phyloP scores from a whole-genome alignment of 805 yeast species.

The Alloascoidea hylecoeti region DNA sequence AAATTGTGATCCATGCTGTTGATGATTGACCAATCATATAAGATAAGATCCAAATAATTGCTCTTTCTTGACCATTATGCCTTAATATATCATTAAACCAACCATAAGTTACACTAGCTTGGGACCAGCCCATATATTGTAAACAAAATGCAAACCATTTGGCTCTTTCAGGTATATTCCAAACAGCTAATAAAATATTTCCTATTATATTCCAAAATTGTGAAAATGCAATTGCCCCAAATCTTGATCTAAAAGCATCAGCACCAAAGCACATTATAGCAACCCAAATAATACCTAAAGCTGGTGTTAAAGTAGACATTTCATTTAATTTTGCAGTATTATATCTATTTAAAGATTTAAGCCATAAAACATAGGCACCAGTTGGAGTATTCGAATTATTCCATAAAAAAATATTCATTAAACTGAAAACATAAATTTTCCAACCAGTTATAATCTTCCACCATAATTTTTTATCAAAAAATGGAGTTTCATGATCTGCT shows the following conservation, averaged over 20 bases:
- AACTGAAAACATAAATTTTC: constrained; percentile 41
- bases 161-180: constrained; percentile 38
- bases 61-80: constrained; percentile 35
- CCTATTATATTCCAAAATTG: constrained; percentile 38
- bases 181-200: constrained; percentile 35
- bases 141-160: constrained; percentile 49
- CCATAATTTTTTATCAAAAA: constrained; percentile 35
- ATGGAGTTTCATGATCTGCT: constrained; percentile 6
- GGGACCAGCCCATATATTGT: constrained; percentile 44
- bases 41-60: constrained; percentile 35
- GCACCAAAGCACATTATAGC: constrained; percentile 17
- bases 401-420: constrained; percentile 47
- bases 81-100: constrained; percentile 48
- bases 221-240: constrained; percentile 37
- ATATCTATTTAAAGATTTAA: constrained; percentile 31
- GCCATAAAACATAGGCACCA: constrained; percentile 51
- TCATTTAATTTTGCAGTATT: constrained; percentile 30
- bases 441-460: constrained; percentile 35
- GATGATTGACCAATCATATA: constrained; percentile 38
- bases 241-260: constrained; percentile 36
- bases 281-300: constrained; percentile 33
- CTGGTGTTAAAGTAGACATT: constrained; percentile 41
- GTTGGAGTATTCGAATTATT: constrained; percentile 43
- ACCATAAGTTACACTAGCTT: constrained; percentile 43
- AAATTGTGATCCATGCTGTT: constrained; percentile 36